Evolutionary conservation across 2,329 filamentous ascomycete species (phyloP), one percentile per base, ranked within the genome.

Genomic region (Pezicula rhizophila): DNA sequence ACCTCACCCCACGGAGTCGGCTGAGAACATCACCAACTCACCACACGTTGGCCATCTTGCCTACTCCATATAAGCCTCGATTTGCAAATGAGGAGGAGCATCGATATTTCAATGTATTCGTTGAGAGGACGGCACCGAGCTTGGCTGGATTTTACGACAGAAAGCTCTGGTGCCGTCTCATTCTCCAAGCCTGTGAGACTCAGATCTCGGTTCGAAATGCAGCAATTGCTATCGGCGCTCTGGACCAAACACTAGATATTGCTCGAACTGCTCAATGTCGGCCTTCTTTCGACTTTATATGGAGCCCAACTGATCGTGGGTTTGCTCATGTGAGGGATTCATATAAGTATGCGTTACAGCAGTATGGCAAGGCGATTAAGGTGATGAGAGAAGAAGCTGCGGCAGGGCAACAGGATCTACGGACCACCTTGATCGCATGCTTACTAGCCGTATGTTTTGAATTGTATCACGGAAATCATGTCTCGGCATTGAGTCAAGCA

Each of bases 151-250:
- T 58, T 84, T 84, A 52, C 77, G 81, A 59, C 14, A 75, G 73
- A 18, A 68, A 73, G 2, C 84, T 85, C 58, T 85, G 82, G 81
- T 78, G 74, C 2, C 71, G 73, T 37, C 72, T 75, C 14, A 79
- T 85, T 5, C 62, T 84, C n/a, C 77, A 79, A 54, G 78, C 80
- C 60, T 83, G 79, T 46, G 77, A 84, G 50, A 68, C 70, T 2
- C 77, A 82, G 56, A 66, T 73, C 8, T 71, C 80, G 39, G 78
- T 85, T 50, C 76, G 77, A 11, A 78, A 84, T 58, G 78, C 80
- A 15, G 78, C 84, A n/a, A 72, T 84, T 18, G 82, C 82, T 4
- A 68, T 85, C 6, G 80, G 80, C 12, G 79, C 80, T 3, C 66
- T 85, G 34, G 82, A 84, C 63, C 82, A 82, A 63, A 82, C 79